phyloP scores from a whole-genome alignment of 164 flowering plant species.

The Nelumbo lutea region DNA sequence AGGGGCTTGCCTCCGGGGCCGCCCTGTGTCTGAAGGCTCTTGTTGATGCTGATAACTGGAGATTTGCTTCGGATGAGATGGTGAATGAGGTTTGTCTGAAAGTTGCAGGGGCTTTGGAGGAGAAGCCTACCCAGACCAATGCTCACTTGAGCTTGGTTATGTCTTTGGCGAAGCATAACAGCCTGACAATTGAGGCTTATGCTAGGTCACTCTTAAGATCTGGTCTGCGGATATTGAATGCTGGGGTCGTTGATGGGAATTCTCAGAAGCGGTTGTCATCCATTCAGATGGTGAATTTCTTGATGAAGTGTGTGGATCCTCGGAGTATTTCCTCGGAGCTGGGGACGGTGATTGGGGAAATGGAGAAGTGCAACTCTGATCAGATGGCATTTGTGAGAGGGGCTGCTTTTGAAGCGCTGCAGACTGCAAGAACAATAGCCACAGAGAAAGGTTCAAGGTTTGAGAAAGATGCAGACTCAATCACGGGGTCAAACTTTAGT shows the following conservation, averaged over 20 bases:
- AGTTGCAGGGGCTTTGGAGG: conserved; percentile 75
- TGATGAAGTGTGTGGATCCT: conserved; percentile 78
- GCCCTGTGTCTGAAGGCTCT: conserved; percentile 85
- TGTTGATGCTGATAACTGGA: conserved; percentile 91
- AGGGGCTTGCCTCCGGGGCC: conserved; percentile 76
- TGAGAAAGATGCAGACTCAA: conserved; percentile 38
- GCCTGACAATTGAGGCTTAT: conserved; percentile 70
- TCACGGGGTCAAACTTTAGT: conserved; percentile 49
- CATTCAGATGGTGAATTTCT: conserved; percentile 81
- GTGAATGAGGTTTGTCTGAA: conserved; percentile 83
- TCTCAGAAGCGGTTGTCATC: conserved; percentile 78
- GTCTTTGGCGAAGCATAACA: conserved; percentile 75
- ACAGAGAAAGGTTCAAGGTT: conserved; percentile 37
- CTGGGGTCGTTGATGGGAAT: conserved; percentile 53
- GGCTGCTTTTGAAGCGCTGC: conserved; percentile 88
- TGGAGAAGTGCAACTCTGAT: conserved; percentile 80
- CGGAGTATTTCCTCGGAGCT: conserved; percentile 75
- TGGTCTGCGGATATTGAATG: conserved; percentile 54
- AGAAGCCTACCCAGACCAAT: conserved; percentile 62
- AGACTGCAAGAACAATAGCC: conserved; percentile 59
- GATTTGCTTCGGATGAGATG: conserved; percentile 79
- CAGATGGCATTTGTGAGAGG: conserved; percentile 78
- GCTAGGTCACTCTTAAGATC: conserved; percentile 68
- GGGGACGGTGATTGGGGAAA: conserved; percentile 49
- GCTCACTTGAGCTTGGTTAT: conserved; percentile 82